Base-by-base conservation (phyloP, 2,329 filamentous ascomycete genomes). In the Colletotrichum agaves region DNA sequence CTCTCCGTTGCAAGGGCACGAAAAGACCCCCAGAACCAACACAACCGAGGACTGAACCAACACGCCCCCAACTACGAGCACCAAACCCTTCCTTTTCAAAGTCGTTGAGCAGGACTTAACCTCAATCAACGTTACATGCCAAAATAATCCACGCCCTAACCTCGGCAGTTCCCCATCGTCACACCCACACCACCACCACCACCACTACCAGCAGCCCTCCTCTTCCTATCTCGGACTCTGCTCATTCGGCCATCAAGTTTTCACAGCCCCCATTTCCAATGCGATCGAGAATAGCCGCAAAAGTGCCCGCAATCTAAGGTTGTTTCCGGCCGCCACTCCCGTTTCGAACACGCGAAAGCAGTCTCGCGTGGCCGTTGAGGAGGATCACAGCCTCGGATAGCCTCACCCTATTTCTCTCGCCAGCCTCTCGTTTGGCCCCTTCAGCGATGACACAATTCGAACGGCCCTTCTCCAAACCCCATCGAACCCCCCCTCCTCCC, bases 311-410 rank as follows among this genome's bases (percentile, higher is more conserved):
- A 50, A 43, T 59, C 47, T 44, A 65, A 65, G 61, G 39, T 55
- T 68, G 41, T 47, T 65, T 39, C 65, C 61, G 55, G 35, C 53
- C 55, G 55, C 61, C 65, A 68, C 65, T 65, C 33, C 65, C 61
- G 65, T 21, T 12, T 50, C 47, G 23, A 23, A 43, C 37, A 56
- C 33, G 50, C 33, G 50, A 53, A 37, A 15, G 17, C 33, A 21
- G 31, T 53, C n/a, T 46, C 41, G 7, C 41, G 41, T 15, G 23
- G 17, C n/a, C 7, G 55, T 37, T 33, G 55, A 58, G 11, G 55
- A 58, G 11, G 12, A 31, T 49, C 23, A 49, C 4, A 59, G 13
- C 33, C 17, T 61, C 60, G 63, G 58, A 66, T 19, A 23, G 19
- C 63, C 23, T 49, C 47, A 55, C 59, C 63, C 49, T 49, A 13